Percentiles rank a stretch among this genome's conserved stretches.
Evolutionary conservation across 176 grass and related monocot genomes (phyloP).

Genomic region (Neostapfia colusana): DNA sequence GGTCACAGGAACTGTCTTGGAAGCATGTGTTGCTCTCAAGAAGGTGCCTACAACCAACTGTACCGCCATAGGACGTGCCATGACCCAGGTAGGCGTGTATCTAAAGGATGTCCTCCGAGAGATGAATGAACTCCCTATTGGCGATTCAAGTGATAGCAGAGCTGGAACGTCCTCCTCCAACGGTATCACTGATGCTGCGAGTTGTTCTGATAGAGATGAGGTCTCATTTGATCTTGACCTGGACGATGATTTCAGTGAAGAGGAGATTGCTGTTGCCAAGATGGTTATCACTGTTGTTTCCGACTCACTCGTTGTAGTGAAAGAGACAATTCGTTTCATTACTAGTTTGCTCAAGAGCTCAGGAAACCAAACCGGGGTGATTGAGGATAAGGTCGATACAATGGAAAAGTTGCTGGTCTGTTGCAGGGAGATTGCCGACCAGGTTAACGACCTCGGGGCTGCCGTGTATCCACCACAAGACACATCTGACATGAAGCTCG

Average conservation of each 20-base stretch:
- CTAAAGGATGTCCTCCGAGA: constrained; percentile 87
- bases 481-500: constrained; percentile 54
- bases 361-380: constrained; percentile 22
- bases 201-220: constrained; percentile 60
- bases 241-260: constrained; percentile 63
- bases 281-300: constrained; percentile 57
- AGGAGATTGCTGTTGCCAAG: constrained; percentile 64
- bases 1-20: constrained; percentile 73
- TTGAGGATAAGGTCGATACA: constrained; percentile 62
- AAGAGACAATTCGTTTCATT: constrained; percentile 85
- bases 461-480: constrained; percentile 84
- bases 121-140: constrained; percentile 76
- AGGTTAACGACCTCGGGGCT: constrained; percentile 79
- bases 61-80: constrained; percentile 68
- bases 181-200: constrained; percentile 28
- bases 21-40: constrained; percentile 81
- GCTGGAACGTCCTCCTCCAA: constrained; percentile 45
- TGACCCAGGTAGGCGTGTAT: constrained; percentile 70
- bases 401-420: constrained; percentile 73
- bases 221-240: constrained; percentile 52
- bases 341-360: constrained; percentile 68
- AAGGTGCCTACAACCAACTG: constrained; percentile 77
- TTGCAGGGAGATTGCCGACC: constrained; percentile 65
- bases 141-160: constrained; percentile 26
- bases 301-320: constrained; percentile 59